Conservation (phyloP, 2,329 filamentous ascomycete species). For the Exophiala dermatitidis region DNA sequence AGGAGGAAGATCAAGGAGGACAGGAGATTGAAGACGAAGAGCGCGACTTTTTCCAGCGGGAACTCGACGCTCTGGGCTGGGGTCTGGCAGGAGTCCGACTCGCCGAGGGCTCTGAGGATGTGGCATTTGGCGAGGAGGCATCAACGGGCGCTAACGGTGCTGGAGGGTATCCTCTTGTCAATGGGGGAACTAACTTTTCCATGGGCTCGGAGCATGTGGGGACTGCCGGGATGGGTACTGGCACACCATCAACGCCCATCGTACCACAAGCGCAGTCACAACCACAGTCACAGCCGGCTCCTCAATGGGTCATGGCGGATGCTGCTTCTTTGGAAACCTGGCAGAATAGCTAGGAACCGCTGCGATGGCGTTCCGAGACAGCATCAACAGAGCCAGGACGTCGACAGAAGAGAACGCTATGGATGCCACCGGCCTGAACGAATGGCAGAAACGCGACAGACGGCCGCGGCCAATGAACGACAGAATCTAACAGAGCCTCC, state of each 20-base stretch:
- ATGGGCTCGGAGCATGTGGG: background rate
- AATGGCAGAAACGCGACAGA: too few relatives aligned
- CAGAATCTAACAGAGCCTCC: too few relatives aligned
- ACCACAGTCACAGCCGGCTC: background rate
- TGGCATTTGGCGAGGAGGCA: constrained; percentile 27
- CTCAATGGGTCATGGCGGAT: constrained; percentile 19
- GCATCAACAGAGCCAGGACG: background rate
- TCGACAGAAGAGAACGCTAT: background rate
- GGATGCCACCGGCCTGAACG: too few relatives aligned
- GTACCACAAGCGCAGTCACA: background rate
- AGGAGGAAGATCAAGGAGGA: constrained; percentile 33
- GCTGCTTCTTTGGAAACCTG: constrained; percentile 19
- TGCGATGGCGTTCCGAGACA: background rate
- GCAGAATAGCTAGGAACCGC: constrained; percentile 21
- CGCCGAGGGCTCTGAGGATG: constrained; percentile 24
- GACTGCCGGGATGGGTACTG: background rate
- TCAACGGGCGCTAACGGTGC: constrained; percentile 8
- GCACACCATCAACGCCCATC: constrained; percentile 8
- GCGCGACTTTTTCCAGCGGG: constrained; percentile 70
- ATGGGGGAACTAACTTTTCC: constrained; percentile 1
- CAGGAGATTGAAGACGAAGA: constrained; percentile 59
- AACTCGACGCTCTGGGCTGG: constrained; percentile 64
- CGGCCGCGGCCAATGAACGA: too few relatives aligned
- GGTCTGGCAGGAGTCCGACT: constrained; percentile 31
- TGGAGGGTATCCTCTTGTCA: constrained; percentile 5